Evolutionary conservation across 2,329 filamentous ascomycete species (phyloP).

Genomic region (Pseudogymnoascus sp.): DNA sequence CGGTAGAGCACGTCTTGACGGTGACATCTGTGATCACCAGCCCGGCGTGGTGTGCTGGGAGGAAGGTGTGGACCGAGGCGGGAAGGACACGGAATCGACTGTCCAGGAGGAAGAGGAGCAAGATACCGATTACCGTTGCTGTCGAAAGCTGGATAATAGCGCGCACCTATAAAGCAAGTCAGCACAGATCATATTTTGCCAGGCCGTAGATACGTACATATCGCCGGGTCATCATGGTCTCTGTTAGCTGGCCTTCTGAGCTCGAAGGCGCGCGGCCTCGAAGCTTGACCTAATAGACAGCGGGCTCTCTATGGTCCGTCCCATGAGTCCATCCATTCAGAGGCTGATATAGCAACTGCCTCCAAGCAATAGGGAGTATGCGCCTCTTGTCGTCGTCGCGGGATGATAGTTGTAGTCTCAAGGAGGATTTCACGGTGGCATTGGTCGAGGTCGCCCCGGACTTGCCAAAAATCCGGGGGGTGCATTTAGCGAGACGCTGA

Average conservation of each 20-base stretch:
- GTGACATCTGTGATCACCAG: slow-evolving; percentile 64
- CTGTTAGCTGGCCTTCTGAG: background rate
- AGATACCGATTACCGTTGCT: slow-evolving; percentile 39
- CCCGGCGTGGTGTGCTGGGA: slow-evolving; percentile 61
- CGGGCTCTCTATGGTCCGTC: slow-evolving; percentile 4
- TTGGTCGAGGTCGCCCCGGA: background rate
- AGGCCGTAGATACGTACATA: background rate
- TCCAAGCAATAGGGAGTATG: slow-evolving; percentile 3
- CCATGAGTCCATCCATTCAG: slow-evolving; percentile 6
- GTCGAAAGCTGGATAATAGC: slow-evolving; percentile 27
- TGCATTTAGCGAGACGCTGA: slow-evolving; percentile 1
- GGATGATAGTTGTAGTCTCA: background rate
- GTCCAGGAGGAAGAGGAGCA: slow-evolving; percentile 58
- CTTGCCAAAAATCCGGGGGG: slow-evolving; percentile 2
- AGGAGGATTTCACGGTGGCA: background rate
- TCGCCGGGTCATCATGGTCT: slow-evolving; percentile 5
- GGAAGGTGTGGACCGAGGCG: slow-evolving; percentile 57
- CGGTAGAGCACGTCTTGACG: slow-evolving; percentile 52
- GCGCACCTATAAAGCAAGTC: slow-evolving; percentile 35
- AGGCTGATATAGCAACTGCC: background rate
- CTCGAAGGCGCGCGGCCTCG: background rate
- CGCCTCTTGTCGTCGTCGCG: background rate
- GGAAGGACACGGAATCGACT: slow-evolving; percentile 61
- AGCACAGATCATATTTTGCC: background rate
- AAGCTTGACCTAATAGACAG: slow-evolving; percentile 6